Conservation (phyloP, 176 grass and related monocot genomes). For the Bothriochloa decipiens region DNA sequence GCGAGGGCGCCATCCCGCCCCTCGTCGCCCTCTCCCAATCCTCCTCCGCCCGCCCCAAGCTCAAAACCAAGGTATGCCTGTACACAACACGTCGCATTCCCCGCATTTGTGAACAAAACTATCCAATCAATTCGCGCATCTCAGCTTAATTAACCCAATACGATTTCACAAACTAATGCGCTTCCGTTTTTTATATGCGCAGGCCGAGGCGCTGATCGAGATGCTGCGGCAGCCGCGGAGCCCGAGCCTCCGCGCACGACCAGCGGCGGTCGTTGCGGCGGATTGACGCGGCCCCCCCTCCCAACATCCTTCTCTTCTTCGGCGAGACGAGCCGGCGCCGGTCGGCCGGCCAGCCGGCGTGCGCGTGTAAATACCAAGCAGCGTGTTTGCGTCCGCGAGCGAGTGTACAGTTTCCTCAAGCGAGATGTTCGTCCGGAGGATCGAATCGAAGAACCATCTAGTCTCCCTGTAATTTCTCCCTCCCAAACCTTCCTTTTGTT, state of each 20-base stretch:
- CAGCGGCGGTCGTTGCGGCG: constrained; percentile 49
- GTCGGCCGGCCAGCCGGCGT: neutral
- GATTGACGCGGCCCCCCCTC: constrained; percentile 4
- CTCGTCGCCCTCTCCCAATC: constrained; percentile 89
- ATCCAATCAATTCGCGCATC: neutral
- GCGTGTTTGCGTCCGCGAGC: constrained; percentile 63
- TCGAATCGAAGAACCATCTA: constrained; percentile 26
- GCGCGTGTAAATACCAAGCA: constrained; percentile 50
- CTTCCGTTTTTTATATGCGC: neutral
- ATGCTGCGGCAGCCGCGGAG: constrained; percentile 73
- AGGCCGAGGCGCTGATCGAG: constrained; percentile 81
- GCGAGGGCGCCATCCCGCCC: constrained; percentile 93
- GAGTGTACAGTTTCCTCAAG: constrained; percentile 77
- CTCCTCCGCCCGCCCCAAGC: constrained; percentile 54
- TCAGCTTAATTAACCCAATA: neutral
- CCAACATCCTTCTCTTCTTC: neutral
- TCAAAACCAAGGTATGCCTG: constrained; percentile 74
- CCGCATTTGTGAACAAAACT: neutral
- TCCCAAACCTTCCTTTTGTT: neutral
- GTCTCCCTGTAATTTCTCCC: constrained; percentile 37
- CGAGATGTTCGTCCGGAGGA: constrained; percentile 58
- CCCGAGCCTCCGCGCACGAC: constrained; percentile 43
- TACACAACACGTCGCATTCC: neutral
- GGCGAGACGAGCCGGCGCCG: constrained; percentile 40
- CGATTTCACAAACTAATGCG: neutral